Evolutionary conservation across 495 filamentous ascomycete species (phyloP).

Genomic region (Paragyromitra xinjiangensis): DNA sequence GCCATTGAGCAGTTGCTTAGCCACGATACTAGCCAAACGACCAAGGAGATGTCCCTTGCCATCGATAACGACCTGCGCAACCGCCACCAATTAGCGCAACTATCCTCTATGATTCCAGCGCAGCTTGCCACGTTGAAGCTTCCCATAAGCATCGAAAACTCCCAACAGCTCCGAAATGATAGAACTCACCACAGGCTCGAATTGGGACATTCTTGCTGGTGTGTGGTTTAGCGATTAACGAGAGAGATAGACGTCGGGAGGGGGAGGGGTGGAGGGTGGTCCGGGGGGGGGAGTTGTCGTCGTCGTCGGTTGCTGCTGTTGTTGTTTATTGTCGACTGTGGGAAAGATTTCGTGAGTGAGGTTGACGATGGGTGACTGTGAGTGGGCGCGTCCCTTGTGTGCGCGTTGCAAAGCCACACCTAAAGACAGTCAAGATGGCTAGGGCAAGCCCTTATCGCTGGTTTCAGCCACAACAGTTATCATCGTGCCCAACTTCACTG

Average conservation of each 20-base stretch:
- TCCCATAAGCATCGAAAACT: conserved; percentile 2
- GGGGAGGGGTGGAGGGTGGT: conserved; percentile 51
- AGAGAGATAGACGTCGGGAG: conserved; percentile 56
- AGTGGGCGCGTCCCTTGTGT: conserved; percentile 43
- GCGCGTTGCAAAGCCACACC: conserved; percentile 36
- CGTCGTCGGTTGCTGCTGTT: conserved; percentile 51
- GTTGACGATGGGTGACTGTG: conserved; percentile 50
- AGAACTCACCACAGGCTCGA: conserved; percentile 92
- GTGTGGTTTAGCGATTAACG: conserved; percentile 59
- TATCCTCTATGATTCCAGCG: conserved; percentile 24
- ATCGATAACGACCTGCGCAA: conserved; percentile 88
- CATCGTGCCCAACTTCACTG: conserved; percentile 2
- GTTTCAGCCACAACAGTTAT: conserved; percentile 30
- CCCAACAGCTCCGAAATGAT: conserved; percentile 32
- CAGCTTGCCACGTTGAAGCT: conserved; percentile 12
- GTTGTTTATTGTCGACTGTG: conserved; percentile 52
- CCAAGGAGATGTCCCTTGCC: conserved; percentile 99
- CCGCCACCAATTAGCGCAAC: conserved; percentile 49
- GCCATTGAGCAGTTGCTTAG: conserved; percentile 98
- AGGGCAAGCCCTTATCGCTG: conserved; percentile 52
- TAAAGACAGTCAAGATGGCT: conserved; percentile 35
- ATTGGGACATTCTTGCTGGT: conserved; percentile 89
- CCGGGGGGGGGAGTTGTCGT: conserved; percentile 42
- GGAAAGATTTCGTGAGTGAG: conserved; percentile 50
- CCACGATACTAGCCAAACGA: conserved; percentile 97